Evolutionary conservation across 2,329 filamentous ascomycete species (phyloP).

Genomic region (Dryadomyces sulphureus): DNA sequence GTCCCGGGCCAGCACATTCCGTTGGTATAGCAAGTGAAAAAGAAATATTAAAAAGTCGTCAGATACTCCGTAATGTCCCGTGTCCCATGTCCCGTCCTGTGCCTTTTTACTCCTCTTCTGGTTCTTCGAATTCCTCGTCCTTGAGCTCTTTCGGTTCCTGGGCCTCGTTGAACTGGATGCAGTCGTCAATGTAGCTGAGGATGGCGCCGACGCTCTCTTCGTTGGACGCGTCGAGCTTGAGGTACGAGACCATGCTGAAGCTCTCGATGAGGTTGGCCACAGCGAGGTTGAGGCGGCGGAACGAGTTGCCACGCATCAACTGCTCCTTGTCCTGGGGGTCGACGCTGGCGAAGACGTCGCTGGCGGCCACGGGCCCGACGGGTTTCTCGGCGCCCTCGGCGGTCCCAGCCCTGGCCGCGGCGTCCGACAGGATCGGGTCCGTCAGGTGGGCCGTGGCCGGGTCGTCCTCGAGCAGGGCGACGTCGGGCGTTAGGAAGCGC

Average conservation of each 20-base stretch:
- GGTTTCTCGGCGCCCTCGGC: too few relatives aligned
- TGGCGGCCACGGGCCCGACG: neutral
- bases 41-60: neutral
- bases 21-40: neutral
- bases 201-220: constrained; percentile 81
- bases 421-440: neutral
- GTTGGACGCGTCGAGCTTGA: constrained; percentile 77
- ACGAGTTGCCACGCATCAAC: constrained; percentile 68
- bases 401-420: constrained; percentile 7
- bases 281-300: constrained; percentile 69
- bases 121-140: constrained; percentile 44
- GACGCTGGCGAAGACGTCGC: constrained; percentile 27
- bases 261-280: constrained; percentile 88
- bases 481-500: constrained; percentile 78
- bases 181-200: constrained; percentile 85
- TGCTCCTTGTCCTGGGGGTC: constrained; percentile 53
- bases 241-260: constrained; percentile 95
- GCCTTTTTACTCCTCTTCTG: constrained; percentile 12
- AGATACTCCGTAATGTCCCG: neutral
- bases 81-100: neutral
- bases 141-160: constrained; percentile 78
- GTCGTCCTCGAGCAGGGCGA: constrained; percentile 67
- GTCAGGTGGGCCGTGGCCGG: constrained; percentile 29
- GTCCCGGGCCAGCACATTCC: neutral
- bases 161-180: constrained; percentile 83